Percentiles rank a stretch among this genome's conserved stretches.
phyloP scores from a whole-genome alignment of 2,329 filamentous ascomycete genomes.

The Cylindrodendrum hubeiense region DNA sequence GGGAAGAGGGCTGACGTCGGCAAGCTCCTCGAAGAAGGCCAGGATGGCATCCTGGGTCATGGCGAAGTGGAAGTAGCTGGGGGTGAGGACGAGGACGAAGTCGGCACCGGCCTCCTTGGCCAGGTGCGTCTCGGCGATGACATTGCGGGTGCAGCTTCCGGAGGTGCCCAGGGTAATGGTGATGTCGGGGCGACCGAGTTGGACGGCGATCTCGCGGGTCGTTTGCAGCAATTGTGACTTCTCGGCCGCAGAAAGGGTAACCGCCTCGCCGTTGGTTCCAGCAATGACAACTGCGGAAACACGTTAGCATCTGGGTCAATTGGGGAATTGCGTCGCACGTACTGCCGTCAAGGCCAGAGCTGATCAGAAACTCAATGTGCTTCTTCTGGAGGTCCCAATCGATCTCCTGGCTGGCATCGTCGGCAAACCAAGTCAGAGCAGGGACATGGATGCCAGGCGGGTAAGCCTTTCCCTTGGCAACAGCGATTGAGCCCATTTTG shows the following conservation, averaged over 20 bases:
- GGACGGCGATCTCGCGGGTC: constrained; percentile 71
- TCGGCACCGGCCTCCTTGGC: constrained; percentile 74
- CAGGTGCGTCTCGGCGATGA: constrained; percentile 73
- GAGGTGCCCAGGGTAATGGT: constrained; percentile 76
- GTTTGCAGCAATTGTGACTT: constrained; percentile 70
- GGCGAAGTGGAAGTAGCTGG: constrained; percentile 78
- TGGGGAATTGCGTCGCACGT: background rate
- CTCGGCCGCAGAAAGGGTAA: constrained; percentile 75
- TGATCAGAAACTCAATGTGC: constrained; percentile 66
- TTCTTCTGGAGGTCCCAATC: constrained; percentile 67
- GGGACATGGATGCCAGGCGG: constrained; percentile 69
- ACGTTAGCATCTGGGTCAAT: constrained; percentile 24
- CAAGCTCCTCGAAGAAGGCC: constrained; percentile 71
- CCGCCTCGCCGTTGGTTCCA: constrained; percentile 81
- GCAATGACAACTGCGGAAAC: constrained; percentile 68
- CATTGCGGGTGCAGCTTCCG: constrained; percentile 74
- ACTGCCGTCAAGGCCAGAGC: constrained; percentile 65
- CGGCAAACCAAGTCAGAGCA: constrained; percentile 66
- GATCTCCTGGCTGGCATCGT: constrained; percentile 62
- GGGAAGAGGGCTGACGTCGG: constrained; percentile 70
- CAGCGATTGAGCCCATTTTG: constrained; percentile 46
- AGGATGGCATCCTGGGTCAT: constrained; percentile 71
- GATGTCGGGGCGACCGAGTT: constrained; percentile 66
- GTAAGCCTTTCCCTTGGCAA: constrained; percentile 48
- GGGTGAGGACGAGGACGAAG: constrained; percentile 75